Conservation (phyloP, 129 eudicot species). For the Calendula officinalis region DNA sequence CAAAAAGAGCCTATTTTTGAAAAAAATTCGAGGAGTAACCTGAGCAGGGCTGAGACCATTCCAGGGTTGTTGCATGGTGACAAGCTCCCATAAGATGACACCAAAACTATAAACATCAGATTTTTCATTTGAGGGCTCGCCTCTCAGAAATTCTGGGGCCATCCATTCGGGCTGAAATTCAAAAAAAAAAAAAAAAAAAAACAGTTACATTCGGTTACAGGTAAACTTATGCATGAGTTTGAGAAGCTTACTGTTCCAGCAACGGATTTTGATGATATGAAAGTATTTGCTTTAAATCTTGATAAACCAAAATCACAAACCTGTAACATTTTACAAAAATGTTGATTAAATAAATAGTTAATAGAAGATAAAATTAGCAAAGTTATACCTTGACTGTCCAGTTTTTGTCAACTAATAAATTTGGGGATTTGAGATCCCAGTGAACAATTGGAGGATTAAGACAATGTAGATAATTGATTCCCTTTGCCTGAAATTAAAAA, state of each 20-base stretch:
- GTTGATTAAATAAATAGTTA: background rate
- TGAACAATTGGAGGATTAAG: conserved; percentile 90
- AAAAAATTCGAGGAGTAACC: conserved; percentile 34
- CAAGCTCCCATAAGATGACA: conserved; percentile 97
- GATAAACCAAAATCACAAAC: conserved; percentile 99
- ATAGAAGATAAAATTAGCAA: background rate
- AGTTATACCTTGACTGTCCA: conserved; percentile 84
- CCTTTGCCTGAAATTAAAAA: conserved; percentile 84
- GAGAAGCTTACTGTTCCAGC: conserved; percentile 89
- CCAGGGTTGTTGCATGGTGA: conserved; percentile 97
- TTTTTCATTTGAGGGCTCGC: conserved; percentile 90
- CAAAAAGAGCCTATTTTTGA: background rate
- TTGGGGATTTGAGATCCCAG: conserved; percentile 96
- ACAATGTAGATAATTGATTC: conserved; percentile 86
- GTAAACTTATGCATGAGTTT: background rate
- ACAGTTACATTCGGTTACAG: conserved; percentile 11
- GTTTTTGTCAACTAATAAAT: conserved; percentile 89
- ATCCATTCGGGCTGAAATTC: conserved; percentile 96
- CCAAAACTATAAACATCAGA: conserved; percentile 97
- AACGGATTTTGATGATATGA: conserved; percentile 90
- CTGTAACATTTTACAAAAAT: conserved; percentile 31
- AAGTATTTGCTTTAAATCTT: conserved; percentile 87
- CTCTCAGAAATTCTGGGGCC: conserved; percentile 98
- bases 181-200: conserved; percentile 26
- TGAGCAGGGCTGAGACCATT: conserved; percentile 52